These are phyloP conservation scores for Aspergillus transmontanensis DNA, from an alignment of 2,329 filamentous ascomycete species.

Conservation along the genomic window DNA sequence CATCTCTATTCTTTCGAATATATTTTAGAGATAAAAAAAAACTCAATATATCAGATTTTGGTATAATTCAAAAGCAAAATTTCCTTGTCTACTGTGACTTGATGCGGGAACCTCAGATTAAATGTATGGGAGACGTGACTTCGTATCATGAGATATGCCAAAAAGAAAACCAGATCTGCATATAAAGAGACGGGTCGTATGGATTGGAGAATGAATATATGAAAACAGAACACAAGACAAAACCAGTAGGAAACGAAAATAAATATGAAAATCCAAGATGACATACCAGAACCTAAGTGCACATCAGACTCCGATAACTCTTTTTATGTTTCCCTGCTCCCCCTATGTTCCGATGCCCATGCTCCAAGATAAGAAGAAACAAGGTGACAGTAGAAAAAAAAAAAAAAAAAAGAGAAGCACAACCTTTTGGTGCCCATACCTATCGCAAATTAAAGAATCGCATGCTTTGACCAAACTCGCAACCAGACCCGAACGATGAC, in stretches of 20 bases:
- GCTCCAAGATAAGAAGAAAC: conserved; percentile 9
- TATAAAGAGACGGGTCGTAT: not conserved
- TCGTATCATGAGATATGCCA: conserved; percentile 2
- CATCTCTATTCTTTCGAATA: not conserved
- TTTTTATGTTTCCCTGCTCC: conserved; percentile 27
- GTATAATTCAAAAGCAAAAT: not conserved
- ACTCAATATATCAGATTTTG: not conserved
- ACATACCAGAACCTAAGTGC: conserved; percentile 18
- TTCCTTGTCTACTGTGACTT: not conserved
- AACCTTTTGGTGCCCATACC: conserved; percentile 21
- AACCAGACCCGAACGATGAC: conserved; percentile 23
- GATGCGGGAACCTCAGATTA: not conserved
- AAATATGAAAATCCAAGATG: conserved; percentile 12
- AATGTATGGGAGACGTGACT: not conserved
- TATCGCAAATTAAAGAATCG: conserved; percentile 14
- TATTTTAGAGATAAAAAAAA: not conserved
- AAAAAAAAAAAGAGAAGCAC: conserved; percentile 7
- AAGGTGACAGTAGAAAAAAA: not conserved
- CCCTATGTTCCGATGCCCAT: conserved; percentile 21
- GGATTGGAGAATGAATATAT: conserved; percentile 2
- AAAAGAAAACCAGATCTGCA: not conserved
- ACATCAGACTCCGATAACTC: conserved; percentile 29
- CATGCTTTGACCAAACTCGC: conserved; percentile 19
- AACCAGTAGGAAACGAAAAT: conserved; percentile 6
- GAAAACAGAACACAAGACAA: not conserved